Conservation (phyloP, 768 basidiomycete genomes). For the Boletales sp. region DNA sequence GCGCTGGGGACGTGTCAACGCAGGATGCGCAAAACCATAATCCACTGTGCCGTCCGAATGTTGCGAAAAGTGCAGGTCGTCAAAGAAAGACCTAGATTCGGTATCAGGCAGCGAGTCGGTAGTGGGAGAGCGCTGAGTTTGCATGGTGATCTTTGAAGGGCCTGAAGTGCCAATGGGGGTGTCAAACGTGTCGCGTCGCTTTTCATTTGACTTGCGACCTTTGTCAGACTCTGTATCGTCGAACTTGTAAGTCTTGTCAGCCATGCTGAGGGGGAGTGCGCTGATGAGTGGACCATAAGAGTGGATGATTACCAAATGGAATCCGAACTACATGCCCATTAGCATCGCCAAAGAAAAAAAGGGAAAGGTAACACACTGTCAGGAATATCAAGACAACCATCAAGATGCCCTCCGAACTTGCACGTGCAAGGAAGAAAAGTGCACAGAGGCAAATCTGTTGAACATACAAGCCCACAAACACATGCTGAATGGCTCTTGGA, state of each 20-base stretch:
- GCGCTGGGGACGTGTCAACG: conserved; percentile 66
- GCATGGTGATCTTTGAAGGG: background rate
- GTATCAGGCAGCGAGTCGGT: conserved; percentile 2
- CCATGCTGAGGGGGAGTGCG: conserved; percentile 75
- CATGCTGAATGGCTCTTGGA: conserved; percentile 88
- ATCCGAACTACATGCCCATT: conserved; percentile 44
- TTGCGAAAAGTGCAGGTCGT: conserved; percentile 22
- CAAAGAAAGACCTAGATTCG: conserved; percentile 7
- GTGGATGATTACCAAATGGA: conserved; percentile 67
- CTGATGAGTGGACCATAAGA: conserved; percentile 78
- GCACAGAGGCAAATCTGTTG: conserved; percentile 82
- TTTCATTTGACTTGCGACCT: conserved; percentile 11
- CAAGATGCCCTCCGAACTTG: conserved; percentile 71
- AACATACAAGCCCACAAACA: conserved; percentile 93
- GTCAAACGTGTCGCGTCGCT: conserved; percentile 12
- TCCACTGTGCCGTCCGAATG: conserved; percentile 30
- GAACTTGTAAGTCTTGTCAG: conserved; percentile 56
- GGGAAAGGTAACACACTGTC: conserved; percentile 55
- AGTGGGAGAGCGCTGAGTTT: background rate
- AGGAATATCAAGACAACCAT: conserved; percentile 83
- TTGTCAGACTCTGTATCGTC: conserved; percentile 3
- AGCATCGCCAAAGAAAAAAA: background rate
- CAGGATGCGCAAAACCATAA: conserved; percentile 87
- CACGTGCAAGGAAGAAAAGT: conserved; percentile 85
- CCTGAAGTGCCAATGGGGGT: conserved; percentile 6